Evolutionary conservation across 768 basidiomycete genomes (phyloP).

Genomic region (Scleroderma bovista): DNA sequence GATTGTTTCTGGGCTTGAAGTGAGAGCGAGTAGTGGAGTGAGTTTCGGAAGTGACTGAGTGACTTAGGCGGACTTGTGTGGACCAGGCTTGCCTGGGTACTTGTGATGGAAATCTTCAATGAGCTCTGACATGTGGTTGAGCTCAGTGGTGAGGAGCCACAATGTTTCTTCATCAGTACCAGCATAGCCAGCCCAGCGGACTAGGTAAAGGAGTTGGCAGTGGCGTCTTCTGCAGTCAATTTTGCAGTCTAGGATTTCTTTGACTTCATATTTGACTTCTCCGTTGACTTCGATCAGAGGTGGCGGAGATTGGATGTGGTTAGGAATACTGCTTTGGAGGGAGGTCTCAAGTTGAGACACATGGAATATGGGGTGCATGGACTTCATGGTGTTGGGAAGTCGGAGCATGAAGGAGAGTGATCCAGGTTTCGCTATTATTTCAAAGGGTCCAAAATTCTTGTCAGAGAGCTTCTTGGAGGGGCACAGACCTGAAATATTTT

Average conservation of each 20-base stretch:
- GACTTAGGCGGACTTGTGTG: not conserved
- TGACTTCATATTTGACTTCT: not conserved
- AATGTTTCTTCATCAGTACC: not conserved
- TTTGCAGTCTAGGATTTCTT: slow-evolving; percentile 6
- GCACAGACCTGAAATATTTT: slow-evolving; percentile 5
- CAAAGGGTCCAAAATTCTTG: slow-evolving; percentile 14
- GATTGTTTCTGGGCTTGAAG: no score
- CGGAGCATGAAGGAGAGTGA: slow-evolving; percentile 16
- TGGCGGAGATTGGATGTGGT: slow-evolving; percentile 1
- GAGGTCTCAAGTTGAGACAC: slow-evolving; percentile 2
- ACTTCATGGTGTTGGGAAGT: slow-evolving; percentile 12
- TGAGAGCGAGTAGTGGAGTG: no score
- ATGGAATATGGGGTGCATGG: slow-evolving; percentile 10
- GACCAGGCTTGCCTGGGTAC: not conserved
- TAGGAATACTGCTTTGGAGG: not conserved
- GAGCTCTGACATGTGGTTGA: not conserved
- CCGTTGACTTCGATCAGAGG: no score
- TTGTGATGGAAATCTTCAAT: not conserved
- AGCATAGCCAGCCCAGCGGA: slow-evolving; percentile 4
- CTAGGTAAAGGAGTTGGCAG: slow-evolving; percentile 6
- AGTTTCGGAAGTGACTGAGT: no score
- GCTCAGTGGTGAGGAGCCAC: not conserved
- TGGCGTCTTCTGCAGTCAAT: not conserved
- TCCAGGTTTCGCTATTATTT: slow-evolving; percentile 15
- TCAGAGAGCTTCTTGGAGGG: slow-evolving; percentile 14